Conservation (phyloP, 2,329 filamentous ascomycete genomes). For the Trichoderma koningiopsis region DNA sequence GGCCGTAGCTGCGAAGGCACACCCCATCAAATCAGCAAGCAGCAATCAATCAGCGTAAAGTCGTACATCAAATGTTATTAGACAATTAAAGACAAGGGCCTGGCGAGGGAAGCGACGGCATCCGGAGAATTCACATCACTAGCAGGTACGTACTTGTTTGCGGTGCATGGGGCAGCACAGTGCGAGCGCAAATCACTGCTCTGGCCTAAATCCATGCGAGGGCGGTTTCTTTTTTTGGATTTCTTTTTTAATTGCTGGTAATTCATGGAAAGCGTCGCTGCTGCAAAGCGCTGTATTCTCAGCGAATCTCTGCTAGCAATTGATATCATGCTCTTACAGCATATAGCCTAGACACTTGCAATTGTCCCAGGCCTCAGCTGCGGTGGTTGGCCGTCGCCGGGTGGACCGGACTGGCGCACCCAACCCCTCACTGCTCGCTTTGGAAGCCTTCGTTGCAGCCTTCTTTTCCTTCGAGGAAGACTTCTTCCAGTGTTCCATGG, state of each 20-base stretch:
- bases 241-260: not conserved
- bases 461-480: constrained; percentile 28
- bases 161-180: constrained; percentile 12
- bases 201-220: constrained; percentile 1
- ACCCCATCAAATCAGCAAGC: not conserved
- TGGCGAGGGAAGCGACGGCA: not conserved
- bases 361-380: not conserved
- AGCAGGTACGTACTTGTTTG: not conserved
- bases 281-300: not conserved
- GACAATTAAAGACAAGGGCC: not conserved
- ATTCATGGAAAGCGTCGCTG: not conserved
- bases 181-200: constrained; percentile 22
- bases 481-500: constrained; percentile 2
- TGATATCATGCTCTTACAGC: no score
- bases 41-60: not conserved
- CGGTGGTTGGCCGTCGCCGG: constrained; percentile 17
- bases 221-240: not conserved
- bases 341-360: not conserved
- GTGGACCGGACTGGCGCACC: not conserved
- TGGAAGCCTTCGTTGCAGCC: constrained; percentile 25
- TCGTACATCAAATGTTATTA: not conserved
- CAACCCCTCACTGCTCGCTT: not conserved
- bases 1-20: not conserved
- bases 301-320: not conserved
- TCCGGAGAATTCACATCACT: constrained; percentile 8